phyloP scores from a whole-genome alignment of 139 green algal genomes.

The Tetradesmus obliquus region DNA sequence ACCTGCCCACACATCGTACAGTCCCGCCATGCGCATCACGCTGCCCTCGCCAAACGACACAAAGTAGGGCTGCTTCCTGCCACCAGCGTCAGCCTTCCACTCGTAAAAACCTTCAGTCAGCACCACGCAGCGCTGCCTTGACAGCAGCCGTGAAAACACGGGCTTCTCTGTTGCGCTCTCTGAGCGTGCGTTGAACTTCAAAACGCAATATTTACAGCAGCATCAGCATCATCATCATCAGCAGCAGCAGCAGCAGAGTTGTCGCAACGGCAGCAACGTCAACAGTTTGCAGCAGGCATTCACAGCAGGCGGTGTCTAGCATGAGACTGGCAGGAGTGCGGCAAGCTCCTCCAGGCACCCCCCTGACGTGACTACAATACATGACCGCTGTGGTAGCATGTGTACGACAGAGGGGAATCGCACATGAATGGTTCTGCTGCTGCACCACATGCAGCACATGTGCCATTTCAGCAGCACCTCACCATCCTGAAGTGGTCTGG shows the following conservation, averaged over 20 bases:
- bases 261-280: slow-evolving; percentile 58
- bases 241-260: slow-evolving; percentile 70
- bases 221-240: neutral
- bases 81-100: slow-evolving; percentile 73
- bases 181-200: slow-evolving; percentile 75
- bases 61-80: slow-evolving; percentile 71
- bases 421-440: too few relatives aligned
- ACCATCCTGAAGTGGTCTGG: slow-evolving; percentile 34
- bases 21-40: slow-evolving; percentile 70
- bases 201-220: neutral
- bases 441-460: too few relatives aligned
- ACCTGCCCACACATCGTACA: slow-evolving; percentile 69
- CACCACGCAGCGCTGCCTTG: slow-evolving; percentile 73
- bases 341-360: too few relatives aligned
- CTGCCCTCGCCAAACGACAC: slow-evolving; percentile 14
- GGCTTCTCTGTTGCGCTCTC: slow-evolving; percentile 74
- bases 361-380: too few relatives aligned
- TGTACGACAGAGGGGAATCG: too few relatives aligned
- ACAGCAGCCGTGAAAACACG: slow-evolving; percentile 63
- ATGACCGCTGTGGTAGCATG: too few relatives aligned
- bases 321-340: too few relatives aligned
- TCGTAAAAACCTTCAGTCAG: slow-evolving; percentile 88
- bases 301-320: neutral
- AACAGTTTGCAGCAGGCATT: neutral
- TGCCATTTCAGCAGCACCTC: neutral